Conservation (phyloP, 768 basidiomycete genomes). For the Collybia nuda region DNA sequence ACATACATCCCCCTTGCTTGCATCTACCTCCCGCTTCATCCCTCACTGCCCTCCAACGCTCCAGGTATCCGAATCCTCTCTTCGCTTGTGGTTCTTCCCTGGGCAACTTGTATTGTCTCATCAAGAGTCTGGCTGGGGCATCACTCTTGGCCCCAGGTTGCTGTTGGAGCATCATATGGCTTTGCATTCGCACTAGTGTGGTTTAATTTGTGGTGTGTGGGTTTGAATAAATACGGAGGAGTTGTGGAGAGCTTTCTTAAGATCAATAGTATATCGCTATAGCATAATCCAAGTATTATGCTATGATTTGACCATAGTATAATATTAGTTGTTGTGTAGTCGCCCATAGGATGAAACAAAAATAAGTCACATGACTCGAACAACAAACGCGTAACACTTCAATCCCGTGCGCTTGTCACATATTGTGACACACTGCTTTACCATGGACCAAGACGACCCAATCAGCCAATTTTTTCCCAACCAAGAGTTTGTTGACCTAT, state of each 20-base stretch:
- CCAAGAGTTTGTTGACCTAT: slow-evolving; percentile 72
- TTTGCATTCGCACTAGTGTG: slow-evolving; percentile 49
- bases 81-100: slow-evolving; percentile 50
- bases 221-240: slow-evolving; percentile 15
- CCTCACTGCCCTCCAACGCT: slow-evolving; percentile 39
- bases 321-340: too few relatives aligned
- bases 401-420: slow-evolving; percentile 8
- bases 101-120: slow-evolving; percentile 51
- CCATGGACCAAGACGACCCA: slow-evolving; percentile 74
- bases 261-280: too few relatives aligned
- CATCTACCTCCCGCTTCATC: slow-evolving; percentile 57
- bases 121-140: slow-evolving; percentile 79
- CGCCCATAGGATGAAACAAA: too few relatives aligned
- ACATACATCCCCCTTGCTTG: slow-evolving; percentile 60
- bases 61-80: slow-evolving; percentile 39
- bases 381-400: slow-evolving; percentile 2
- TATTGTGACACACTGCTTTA: slow-evolving; percentile 12
- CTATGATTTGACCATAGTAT: too few relatives aligned
- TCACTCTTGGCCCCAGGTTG: slow-evolving; percentile 71
- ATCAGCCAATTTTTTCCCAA: slow-evolving; percentile 77
- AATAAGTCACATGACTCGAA: too few relatives aligned
- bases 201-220: slow-evolving; percentile 56
- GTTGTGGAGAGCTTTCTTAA: not conserved
- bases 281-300: too few relatives aligned
- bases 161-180: slow-evolving; percentile 59